Evolutionary conservation across 2,329 filamentous ascomycete species (phyloP).

Genomic region (Mollisia scopiformis): DNA sequence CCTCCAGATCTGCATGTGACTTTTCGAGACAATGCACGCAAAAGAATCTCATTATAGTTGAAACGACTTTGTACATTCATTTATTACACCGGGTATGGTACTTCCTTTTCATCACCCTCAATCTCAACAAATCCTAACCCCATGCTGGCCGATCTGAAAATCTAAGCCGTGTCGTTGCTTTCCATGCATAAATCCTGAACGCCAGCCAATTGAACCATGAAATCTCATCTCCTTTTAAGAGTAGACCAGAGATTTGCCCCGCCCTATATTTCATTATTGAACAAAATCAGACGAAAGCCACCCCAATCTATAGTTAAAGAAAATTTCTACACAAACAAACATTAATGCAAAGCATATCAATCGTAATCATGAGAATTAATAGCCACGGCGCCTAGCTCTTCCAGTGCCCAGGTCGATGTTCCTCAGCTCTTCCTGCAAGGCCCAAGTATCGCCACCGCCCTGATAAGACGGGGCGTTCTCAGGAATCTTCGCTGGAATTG

Average conservation of each 20-base stretch:
- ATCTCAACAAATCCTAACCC: neutral
- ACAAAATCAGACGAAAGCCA: constrained; percentile 6
- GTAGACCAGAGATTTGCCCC: neutral
- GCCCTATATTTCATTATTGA: constrained; percentile 11
- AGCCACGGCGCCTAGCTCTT: constrained; percentile 40
- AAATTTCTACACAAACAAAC: constrained; percentile 13
- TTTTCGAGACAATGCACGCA: no score
- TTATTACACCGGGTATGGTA: neutral
- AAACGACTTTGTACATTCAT: neutral
- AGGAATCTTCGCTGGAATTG: constrained; percentile 73
- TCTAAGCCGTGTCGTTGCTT: neutral
- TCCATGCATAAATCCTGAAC: neutral
- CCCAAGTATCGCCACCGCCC: constrained; percentile 49
- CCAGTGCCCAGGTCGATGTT: constrained; percentile 68
- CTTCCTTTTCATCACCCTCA: neutral
- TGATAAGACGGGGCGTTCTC: constrained; percentile 44
- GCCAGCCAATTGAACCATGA: neutral
- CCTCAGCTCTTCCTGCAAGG: constrained; percentile 73
- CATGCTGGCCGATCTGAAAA: neutral
- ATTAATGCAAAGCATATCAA: constrained; percentile 6
- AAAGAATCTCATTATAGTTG: no score
- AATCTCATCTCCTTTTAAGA: neutral
- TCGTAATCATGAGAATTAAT: constrained; percentile 12
- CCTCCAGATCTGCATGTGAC: no score
- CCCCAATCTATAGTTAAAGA: constrained; percentile 14